A percentile compares a stretch with the other conserved stretches of the same genome.
Conservation (phyloP, 495 filamentous ascomycete species). For the Parachaetomium inaequale region DNA sequence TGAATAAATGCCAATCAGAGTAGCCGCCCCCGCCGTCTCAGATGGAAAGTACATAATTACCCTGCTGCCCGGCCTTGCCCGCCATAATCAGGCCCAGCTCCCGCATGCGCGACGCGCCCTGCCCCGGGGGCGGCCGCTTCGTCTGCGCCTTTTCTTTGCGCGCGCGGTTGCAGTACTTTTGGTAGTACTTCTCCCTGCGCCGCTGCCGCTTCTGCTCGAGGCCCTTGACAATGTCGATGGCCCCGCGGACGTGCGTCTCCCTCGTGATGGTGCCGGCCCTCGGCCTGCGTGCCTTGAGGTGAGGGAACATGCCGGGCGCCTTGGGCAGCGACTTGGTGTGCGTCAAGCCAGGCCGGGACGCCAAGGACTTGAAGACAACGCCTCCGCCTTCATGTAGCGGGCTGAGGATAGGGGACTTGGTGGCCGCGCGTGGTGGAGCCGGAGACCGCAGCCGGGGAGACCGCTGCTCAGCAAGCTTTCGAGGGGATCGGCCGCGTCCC, state of each 20-base stretch:
- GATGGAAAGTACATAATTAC: constrained; percentile 76
- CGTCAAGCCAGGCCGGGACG: constrained; percentile 58
- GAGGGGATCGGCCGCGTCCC: constrained; percentile 49
- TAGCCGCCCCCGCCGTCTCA: constrained; percentile 40
- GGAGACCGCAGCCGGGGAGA: constrained; percentile 72
- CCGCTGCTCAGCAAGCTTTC: constrained; percentile 57
- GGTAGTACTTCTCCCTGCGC: constrained; percentile 78
- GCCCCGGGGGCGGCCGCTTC: constrained; percentile 63
- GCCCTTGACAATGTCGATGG: constrained; percentile 95
- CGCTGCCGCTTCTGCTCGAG: constrained; percentile 90
- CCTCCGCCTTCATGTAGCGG: constrained; percentile 35
- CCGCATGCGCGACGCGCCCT: constrained; percentile 89
- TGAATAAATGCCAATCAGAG: constrained; percentile 34
- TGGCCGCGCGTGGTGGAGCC: constrained; percentile 41
- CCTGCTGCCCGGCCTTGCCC: constrained; percentile 68
- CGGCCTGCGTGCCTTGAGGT: constrained; percentile 35
- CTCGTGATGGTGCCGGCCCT: constrained; percentile 26
- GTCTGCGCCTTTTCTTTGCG: constrained; percentile 49
- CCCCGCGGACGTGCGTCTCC: constrained; percentile 64
- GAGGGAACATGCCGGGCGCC: constrained; percentile 66
- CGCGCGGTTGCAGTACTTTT: constrained; percentile 66
- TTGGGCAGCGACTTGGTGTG: constrained; percentile 78
- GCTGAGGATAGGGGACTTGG: constrained; percentile 45
- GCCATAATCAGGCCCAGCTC: constrained; percentile 87
- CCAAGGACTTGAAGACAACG: constrained; percentile 55